Conservation (phyloP, 805 yeast species). For the Maudiozyma serrabonitensis region DNA sequence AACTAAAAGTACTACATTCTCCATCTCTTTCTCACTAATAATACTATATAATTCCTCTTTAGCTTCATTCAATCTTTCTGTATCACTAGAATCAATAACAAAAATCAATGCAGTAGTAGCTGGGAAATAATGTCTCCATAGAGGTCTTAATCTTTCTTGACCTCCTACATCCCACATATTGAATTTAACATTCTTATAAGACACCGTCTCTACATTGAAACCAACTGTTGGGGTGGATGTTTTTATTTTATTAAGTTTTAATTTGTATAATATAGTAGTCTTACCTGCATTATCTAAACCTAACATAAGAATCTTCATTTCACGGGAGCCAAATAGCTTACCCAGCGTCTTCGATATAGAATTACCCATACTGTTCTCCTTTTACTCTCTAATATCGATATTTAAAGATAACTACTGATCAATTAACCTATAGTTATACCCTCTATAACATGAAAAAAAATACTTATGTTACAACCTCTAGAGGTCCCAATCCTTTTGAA, state of each 20-base stretch:
- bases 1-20: constrained; percentile 67
- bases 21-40: constrained; percentile 74
- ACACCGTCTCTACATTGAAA: constrained; percentile 81
- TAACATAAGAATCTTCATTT: constrained; percentile 71
- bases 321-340: constrained; percentile 44
- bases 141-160: constrained; percentile 81
- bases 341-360: constrained; percentile 30
- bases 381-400: too few species aligned
- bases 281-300: constrained; percentile 93
- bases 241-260: constrained; percentile 64
- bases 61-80: constrained; percentile 63
- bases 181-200: constrained; percentile 70
- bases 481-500: too few species aligned
- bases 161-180: constrained; percentile 97
- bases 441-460: too few species aligned
- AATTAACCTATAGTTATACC: too few species aligned
- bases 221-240: constrained; percentile 91
- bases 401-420: too few species aligned
- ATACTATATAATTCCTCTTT: constrained; percentile 69
- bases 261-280: constrained; percentile 75
- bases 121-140: constrained; percentile 93
- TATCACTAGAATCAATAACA: constrained; percentile 79
- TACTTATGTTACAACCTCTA: too few species aligned
- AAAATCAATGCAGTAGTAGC: constrained; percentile 88
- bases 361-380: constrained; percentile 21